phyloP scores from a whole-genome alignment of 371 early-diverging fungal genomes.

The Rozella allomycis region DNA sequence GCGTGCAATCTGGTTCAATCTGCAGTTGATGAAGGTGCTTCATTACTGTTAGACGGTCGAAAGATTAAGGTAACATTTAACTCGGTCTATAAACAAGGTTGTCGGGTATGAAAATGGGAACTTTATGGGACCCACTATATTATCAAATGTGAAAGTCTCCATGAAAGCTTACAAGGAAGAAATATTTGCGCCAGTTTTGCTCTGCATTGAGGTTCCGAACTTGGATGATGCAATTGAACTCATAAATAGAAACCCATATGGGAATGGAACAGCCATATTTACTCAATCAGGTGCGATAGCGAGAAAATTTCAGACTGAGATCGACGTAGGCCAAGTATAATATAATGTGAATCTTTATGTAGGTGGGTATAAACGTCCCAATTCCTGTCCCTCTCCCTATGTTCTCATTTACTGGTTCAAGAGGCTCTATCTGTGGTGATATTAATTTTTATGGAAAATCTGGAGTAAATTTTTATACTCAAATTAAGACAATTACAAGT shows the following conservation, averaged over 20 bases:
- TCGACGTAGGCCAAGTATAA: slow-evolving; percentile 82
- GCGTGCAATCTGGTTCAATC: slow-evolving; percentile 57
- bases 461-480: slow-evolving; percentile 9
- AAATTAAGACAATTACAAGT: neutral
- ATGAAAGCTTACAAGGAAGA: slow-evolving; percentile 88
- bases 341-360: too few relatives aligned
- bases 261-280: slow-evolving; percentile 83
- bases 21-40: slow-evolving; percentile 72
- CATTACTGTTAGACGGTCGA: slow-evolving; percentile 70
- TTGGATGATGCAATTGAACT: slow-evolving; percentile 79
- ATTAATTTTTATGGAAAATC: slow-evolving; percentile 73
- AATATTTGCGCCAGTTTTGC: slow-evolving; percentile 87
- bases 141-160: slow-evolving; percentile 47
- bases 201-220: slow-evolving; percentile 57
- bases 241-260: slow-evolving; percentile 76
- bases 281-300: slow-evolving; percentile 77
- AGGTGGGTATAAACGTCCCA: slow-evolving; percentile 70
- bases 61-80: slow-evolving; percentile 18
- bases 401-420: slow-evolving; percentile 82
- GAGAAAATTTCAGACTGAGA: slow-evolving; percentile 64
- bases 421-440: slow-evolving; percentile 81
- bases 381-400: slow-evolving; percentile 93
- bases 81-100: slow-evolving; percentile 5
- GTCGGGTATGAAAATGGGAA: slow-evolving; percentile 60
- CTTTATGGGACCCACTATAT: slow-evolving; percentile 77